Conservation (phyloP, 169 alveolate genomes). For the Eimeria nieschulzi region DNA sequence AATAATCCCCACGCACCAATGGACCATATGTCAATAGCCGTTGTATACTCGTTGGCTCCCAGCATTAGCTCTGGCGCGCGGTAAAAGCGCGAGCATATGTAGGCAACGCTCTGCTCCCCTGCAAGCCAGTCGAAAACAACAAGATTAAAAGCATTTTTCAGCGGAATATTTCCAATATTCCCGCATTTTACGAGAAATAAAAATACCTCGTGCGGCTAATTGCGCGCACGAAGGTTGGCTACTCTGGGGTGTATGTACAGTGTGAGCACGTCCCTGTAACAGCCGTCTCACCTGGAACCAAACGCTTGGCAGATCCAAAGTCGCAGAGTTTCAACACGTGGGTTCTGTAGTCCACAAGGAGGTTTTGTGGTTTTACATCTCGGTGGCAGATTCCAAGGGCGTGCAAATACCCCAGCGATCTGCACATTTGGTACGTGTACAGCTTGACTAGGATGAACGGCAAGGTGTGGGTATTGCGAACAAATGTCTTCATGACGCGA, state of each 20-base stretch:
- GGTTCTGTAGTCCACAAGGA: slow-evolving; percentile 94
- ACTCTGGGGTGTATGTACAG: no score
- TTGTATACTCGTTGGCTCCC: slow-evolving; percentile 97
- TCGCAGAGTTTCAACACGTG: slow-evolving; percentile 96
- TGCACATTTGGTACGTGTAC: slow-evolving; percentile 94
- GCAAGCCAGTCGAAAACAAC: neutral
- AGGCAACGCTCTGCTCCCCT: slow-evolving; percentile 80
- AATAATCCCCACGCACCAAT: slow-evolving; percentile 81
- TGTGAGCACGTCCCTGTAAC: no score
- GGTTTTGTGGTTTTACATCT: slow-evolving; percentile 99
- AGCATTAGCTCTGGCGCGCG: slow-evolving; percentile 99
- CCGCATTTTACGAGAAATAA: no score
- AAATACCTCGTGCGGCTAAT: no score
- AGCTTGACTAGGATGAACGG: slow-evolving; percentile 93
- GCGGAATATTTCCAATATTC: no score
- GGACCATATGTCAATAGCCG: slow-evolving; percentile 98
- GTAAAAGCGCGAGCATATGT: slow-evolving; percentile 97
- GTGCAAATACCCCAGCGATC: slow-evolving; percentile 97
- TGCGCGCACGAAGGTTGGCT: no score
- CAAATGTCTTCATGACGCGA: slow-evolving; percentile 91
- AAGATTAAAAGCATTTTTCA: no score
- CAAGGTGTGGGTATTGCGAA: slow-evolving; percentile 86
- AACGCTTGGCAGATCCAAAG: slow-evolving; percentile 98
- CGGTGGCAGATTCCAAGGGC: slow-evolving; percentile 96
- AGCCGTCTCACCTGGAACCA: slow-evolving; percentile 87